A percentile compares a stretch with the other conserved stretches of the same genome.
These are phyloP conservation scores for Globisporangium sylvaticum DNA, from an alignment of 352 stramenopile genomes.

Conservation along the genomic window DNA sequence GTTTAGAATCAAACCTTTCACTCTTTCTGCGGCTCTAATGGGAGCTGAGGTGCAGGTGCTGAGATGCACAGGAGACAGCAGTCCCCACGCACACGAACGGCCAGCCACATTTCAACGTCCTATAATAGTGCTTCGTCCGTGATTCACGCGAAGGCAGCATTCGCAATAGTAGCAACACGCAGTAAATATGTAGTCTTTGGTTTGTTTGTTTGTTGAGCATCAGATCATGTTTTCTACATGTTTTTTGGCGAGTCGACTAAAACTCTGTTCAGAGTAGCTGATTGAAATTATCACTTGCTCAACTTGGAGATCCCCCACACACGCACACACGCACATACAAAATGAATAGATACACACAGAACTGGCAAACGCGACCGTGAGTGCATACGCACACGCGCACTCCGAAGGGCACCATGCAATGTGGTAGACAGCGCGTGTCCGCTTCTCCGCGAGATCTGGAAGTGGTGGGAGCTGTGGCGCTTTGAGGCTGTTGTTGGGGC, in stretches of 20 bases:
- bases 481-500: not conserved
- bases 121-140: too few species aligned
- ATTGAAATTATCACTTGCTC: constrained; percentile 88
- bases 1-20: too few species aligned
- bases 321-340: constrained; percentile 2
- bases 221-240: constrained; percentile 77
- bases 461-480: not conserved
- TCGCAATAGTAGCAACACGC: not conserved
- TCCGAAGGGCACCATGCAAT: not conserved
- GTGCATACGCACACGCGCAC: not conserved
- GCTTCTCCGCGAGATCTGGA: not conserved
- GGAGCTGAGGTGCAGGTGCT: too few species aligned
- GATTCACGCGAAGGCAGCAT: too few species aligned
- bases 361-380: constrained; percentile 19
- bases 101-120: too few species aligned
- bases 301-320: constrained; percentile 3
- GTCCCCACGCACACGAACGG: too few species aligned
- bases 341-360: not conserved
- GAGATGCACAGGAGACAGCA: too few species aligned
- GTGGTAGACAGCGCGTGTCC: too few species aligned
- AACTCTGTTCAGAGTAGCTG: constrained; percentile 89
- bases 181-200: not conserved
- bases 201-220: constrained; percentile 43
- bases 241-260: constrained; percentile 81
- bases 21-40: too few species aligned